Evolutionary conservation across 176 grass and related monocot species (phyloP), one percentile per base, ranked within the genome.

Genomic region (Eremochloa ophiuroides): DNA sequence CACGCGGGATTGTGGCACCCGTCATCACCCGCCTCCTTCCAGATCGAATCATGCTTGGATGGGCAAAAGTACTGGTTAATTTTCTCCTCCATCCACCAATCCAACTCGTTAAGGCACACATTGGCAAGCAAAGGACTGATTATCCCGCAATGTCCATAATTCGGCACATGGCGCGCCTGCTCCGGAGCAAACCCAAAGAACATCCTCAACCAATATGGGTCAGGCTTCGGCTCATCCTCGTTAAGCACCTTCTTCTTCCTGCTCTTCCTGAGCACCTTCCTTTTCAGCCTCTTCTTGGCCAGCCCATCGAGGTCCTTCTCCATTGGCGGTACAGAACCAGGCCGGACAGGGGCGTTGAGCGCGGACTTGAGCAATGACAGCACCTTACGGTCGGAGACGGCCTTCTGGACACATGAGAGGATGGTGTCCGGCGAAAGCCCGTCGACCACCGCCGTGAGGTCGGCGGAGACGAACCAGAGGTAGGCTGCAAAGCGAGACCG

Each of bases 181-280:
- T 90, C 79, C 0, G 96, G 96, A 23, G 88, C 84, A 70, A 99
- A 99, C 13, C 88, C 79, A 60, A 91, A 99, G 89, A 99, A 99
- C 10, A 94, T 40, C 37, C 93, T 88, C 53, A 98, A 69, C 93
- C 90, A 98, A 67, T 98, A 95, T 18, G 96, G 93, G 27, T 98
- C 93, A 28, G 93, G 93, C 77, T 95, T 98, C 0, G 88, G 90
- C 62, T 98, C 93, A 31, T 98, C 88, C 72, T 93, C 93, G 62
- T 99, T 87, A 75, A 99, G 84, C 89, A 93, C 79, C 72, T 93
- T 95, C 77, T 97, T 97, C 87, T 99, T 99, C 89, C 91, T 85
- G 75, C 85, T 93, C 80, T 85, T 87, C 83, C 88, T 85, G 15
- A 99, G 88, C 41, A 91, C 84, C 82, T 99, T 99, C 89, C 91